Percentiles rank a stretch among this genome's conserved stretches.
Conservation (phyloP, 768 basidiomycete species). For the Zangia roseola region DNA sequence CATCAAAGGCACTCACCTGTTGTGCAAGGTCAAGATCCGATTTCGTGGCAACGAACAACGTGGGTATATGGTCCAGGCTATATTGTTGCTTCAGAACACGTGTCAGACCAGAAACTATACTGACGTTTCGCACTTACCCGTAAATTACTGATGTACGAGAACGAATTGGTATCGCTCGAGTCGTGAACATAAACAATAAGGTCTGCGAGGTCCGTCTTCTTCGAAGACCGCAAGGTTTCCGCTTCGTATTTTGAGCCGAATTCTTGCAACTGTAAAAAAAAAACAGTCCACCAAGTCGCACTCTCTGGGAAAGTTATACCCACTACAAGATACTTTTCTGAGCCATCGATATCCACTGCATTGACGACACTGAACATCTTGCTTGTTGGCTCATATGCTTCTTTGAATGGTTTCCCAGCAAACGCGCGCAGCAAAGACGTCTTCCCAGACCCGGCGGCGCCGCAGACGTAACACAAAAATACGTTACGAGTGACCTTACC, state of each 20-base stretch:
- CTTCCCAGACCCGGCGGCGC: constrained; percentile 95
- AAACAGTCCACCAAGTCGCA: not conserved
- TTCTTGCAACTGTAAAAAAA: constrained; percentile 75
- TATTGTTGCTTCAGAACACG: constrained; percentile 82
- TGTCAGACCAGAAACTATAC: constrained; percentile 14
- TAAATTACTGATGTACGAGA: constrained; percentile 96
- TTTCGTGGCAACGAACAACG: constrained; percentile 97
- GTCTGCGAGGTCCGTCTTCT: constrained; percentile 90
- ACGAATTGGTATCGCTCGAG: constrained; percentile 98
- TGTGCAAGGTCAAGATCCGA: constrained; percentile 95
- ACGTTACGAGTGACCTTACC: constrained; percentile 89
- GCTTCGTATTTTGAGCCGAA: constrained; percentile 96
- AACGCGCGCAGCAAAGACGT: constrained; percentile 84
- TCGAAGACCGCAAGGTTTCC: constrained; percentile 82
- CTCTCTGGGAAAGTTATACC: constrained; percentile 45
- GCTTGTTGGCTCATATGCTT: constrained; percentile 83
- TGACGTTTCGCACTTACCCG: constrained; percentile 52
- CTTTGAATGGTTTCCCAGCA: constrained; percentile 74
- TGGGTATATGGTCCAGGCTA: constrained; percentile 91
- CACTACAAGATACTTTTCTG: constrained; percentile 95
- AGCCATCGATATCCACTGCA: constrained; percentile 89
- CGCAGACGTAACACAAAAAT: constrained; percentile 90
- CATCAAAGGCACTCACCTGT: constrained; percentile 53
- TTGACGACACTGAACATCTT: constrained; percentile 92
- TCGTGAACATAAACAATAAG: constrained; percentile 96